Base-by-base conservation (phyloP, 202 grass and related monocot genomes). In the Zoysia matrella region DNA sequence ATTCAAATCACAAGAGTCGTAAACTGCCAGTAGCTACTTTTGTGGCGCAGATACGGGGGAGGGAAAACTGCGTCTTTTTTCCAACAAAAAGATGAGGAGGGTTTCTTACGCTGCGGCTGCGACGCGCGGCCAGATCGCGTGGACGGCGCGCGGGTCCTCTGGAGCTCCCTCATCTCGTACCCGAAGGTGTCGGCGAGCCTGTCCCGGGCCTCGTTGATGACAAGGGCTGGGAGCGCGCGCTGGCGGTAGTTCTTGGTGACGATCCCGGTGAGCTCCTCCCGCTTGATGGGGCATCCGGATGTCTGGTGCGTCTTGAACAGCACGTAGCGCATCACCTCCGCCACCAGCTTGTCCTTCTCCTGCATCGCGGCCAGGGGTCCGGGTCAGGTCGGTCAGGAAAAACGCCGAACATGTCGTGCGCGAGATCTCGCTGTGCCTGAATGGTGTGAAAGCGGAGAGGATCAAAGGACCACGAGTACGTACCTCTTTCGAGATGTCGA, bases 311-410 rank as follows among this genome's bases (percentile, higher is more conserved):
- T 88, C 86, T 88, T 93, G 79, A 98, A 98, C 55, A 98, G 84
- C 79, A 91, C 66, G 63, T 86, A 86, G 14, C 92, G 90, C 80
- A 93, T 93, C 71, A 98, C 92, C 66, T 98, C 90, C 7, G 84
- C 86, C 30, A 98, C 95, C 55, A 98, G 80, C 66, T 94, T 95
- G 76, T 98, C 95, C 80, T 98, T 95, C 80, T 98, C 95, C 95
- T 95, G 86, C 67, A 3, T 7, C 30, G 60, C 3, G 30, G 10
- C 10, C 60, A 41, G 60, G 9, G 18, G 7, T 7, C 1, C 2
- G 56, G 63, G 8, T 40, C 14, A 4, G 51, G 51, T 4, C 39
- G 51, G 69, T 51, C 13, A 18, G n/a, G 73, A 61, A 60, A 80
- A 58, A 39, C 71, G 71, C 74, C 83, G 77, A 86, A 67, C 81